Conservation (phyloP, 2,329 filamentous ascomycete genomes). For the Keithomyces neogunnii region DNA sequence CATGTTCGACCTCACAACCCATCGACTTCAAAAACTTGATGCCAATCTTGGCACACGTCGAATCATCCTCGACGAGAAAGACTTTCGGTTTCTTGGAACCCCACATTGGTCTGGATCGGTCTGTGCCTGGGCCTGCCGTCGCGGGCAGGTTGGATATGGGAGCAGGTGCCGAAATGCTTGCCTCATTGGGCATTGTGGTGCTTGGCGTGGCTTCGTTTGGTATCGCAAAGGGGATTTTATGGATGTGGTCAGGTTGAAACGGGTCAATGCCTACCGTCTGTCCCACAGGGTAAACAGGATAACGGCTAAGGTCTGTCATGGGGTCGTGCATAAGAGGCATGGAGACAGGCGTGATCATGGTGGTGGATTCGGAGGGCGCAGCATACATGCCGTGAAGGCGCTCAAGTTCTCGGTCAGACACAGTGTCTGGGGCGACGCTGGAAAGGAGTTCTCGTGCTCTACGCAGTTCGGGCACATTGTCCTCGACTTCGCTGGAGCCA, state of each 20-base stretch:
- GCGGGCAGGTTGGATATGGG: constrained; percentile 11
- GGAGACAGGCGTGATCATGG: constrained; percentile 29
- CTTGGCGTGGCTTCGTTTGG: constrained; percentile 45
- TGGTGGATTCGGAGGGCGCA: constrained; percentile 44
- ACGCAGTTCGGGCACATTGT: constrained; percentile 43
- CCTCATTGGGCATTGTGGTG: constrained; percentile 29
- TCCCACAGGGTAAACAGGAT: constrained; percentile 83
- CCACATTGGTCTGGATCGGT: constrained; percentile 41
- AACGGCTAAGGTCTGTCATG: constrained; percentile 45
- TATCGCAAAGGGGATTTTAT: constrained; percentile 81
- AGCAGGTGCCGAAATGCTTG: constrained; percentile 10
- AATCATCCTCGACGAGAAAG: constrained; percentile 79
- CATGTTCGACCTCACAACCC: constrained; percentile 59
- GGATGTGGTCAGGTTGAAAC: constrained; percentile 87
- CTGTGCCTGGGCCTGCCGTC: constrained; percentile 16
- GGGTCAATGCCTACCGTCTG: constrained; percentile 89
- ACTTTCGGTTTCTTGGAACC: constrained; percentile 64
- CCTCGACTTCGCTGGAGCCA: constrained; percentile 36
- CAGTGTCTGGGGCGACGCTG: constrained; percentile 41
- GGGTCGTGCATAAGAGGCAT: constrained; percentile 44
- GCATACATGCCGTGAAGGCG: constrained; percentile 46
- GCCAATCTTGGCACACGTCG: constrained; percentile 58
- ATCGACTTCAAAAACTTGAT: constrained; percentile 58
- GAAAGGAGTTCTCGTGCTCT: constrained; percentile 49
- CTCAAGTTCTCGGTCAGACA: constrained; percentile 46